Percentiles rank a stretch among this genome's conserved stretches.
Evolutionary conservation across 352 stramenopile species (phyloP).

Genomic region (Lagenidium sp.): DNA sequence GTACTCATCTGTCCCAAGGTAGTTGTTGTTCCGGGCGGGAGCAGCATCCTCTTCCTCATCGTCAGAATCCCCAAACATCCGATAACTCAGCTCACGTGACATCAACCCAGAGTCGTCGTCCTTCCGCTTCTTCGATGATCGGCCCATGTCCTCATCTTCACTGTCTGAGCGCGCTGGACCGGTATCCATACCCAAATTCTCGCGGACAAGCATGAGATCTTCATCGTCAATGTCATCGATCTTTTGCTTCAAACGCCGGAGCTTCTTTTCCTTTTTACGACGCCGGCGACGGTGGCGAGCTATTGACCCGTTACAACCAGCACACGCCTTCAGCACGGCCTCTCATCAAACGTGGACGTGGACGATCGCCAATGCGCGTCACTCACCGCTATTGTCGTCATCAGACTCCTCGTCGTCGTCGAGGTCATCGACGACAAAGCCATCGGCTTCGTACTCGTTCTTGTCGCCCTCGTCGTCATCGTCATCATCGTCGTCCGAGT

Average conservation of each 20-base stretch:
- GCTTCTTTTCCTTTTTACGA: constrained; percentile 84
- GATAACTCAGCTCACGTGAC: constrained; percentile 79
- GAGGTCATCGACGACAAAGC: constrained; percentile 80
- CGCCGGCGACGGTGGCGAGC: constrained; percentile 55
- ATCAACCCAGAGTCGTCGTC: constrained; percentile 71
- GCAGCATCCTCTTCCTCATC: constrained; percentile 80
- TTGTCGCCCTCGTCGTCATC: constrained; percentile 82
- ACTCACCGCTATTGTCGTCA: constrained; percentile 56
- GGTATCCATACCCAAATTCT: constrained; percentile 85
- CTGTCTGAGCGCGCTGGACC: constrained; percentile 63
- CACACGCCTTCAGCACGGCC: too few relatives aligned
- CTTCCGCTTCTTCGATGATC: constrained; percentile 64
- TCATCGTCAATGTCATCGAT: constrained; percentile 84
- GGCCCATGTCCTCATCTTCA: constrained; percentile 63
- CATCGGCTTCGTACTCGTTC: constrained; percentile 87
- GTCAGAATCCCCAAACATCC: constrained; percentile 86
- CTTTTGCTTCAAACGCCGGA: constrained; percentile 83
- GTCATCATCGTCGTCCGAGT: constrained; percentile 66
- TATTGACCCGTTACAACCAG: constrained; percentile 9
- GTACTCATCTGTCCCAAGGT: constrained; percentile 82
- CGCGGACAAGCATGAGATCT: constrained; percentile 82
- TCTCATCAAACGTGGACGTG: neutral
- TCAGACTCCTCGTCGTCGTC: constrained; percentile 69
- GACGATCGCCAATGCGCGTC: neutral
- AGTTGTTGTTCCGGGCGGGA: constrained; percentile 62